phyloP scores from a whole-genome alignment of 768 basidiomycete genomes.

The Rhizopogon roseolus region DNA sequence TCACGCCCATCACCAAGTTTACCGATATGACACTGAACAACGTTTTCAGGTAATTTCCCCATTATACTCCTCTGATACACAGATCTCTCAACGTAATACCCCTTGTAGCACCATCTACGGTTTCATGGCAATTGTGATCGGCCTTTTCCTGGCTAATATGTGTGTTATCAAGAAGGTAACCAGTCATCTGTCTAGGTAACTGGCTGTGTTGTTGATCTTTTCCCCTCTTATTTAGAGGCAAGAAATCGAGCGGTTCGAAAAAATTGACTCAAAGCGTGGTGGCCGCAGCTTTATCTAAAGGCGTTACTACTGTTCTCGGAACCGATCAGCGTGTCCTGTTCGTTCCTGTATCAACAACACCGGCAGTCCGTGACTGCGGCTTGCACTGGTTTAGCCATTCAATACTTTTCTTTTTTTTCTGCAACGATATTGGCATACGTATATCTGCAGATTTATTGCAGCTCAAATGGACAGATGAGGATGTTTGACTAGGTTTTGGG shows the following conservation, averaged over 20 bases:
- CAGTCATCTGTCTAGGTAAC: neutral
- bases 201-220: slow-evolving; percentile 5
- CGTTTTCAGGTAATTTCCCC: slow-evolving; percentile 68
- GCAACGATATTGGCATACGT: neutral
- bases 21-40: slow-evolving; percentile 75
- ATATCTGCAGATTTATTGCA: neutral
- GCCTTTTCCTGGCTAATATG: slow-evolving; percentile 72
- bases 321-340: neutral
- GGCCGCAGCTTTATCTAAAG: slow-evolving; percentile 79
- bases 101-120: slow-evolving; percentile 61
- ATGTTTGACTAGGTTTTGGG: neutral
- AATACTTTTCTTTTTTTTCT: neutral
- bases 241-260: slow-evolving; percentile 81
- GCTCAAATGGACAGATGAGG: too few relatives aligned
- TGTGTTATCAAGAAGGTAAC: slow-evolving; percentile 80
- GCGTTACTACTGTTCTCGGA: neutral
- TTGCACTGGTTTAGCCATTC: neutral
- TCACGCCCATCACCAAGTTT: slow-evolving; percentile 58
- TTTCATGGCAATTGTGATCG: slow-evolving; percentile 75
- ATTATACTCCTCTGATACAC: neutral
- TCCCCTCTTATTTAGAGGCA: slow-evolving; percentile 46
- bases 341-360: neutral
- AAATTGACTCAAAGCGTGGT: slow-evolving; percentile 86
- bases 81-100: neutral
- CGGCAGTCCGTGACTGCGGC: neutral